Conservation (phyloP, 1,139 yeast genomes). For the Blastobotrys indianensis region DNA sequence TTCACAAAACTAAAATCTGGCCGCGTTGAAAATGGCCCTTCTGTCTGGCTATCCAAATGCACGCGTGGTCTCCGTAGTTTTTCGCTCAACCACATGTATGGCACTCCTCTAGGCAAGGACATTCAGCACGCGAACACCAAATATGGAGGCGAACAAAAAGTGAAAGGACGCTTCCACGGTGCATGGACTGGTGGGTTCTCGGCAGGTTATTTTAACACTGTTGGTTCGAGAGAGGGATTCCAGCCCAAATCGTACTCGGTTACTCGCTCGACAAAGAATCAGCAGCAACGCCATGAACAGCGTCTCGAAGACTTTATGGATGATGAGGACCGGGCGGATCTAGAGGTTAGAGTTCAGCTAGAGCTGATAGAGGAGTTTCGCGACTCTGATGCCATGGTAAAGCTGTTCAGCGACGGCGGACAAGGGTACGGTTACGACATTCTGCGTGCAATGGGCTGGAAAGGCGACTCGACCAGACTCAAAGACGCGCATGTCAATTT, state of each 20-base stretch:
- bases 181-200: constrained; percentile 35
- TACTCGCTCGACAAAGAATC: constrained; percentile 19
- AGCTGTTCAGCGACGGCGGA: constrained; percentile 2
- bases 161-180: constrained; percentile 29
- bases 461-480: constrained; percentile 15
- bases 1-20: no score
- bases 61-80: no score
- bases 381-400: constrained; percentile 3
- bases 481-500: constrained; percentile 8
- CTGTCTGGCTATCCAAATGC: no score
- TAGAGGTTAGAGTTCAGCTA: constrained; percentile 17
- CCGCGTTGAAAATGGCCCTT: no score
- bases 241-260: constrained; percentile 27
- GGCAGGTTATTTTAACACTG: constrained; percentile 34
- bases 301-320: constrained; percentile 31
- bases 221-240: constrained; percentile 35
- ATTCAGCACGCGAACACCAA: neutral
- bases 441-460: constrained; percentile 27
- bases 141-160: neutral
- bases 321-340: constrained; percentile 31
- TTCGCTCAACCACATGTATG: neutral
- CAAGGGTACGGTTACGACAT: constrained; percentile 19
- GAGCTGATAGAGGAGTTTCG: constrained; percentile 11
- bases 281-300: constrained; percentile 11
- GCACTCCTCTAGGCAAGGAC: constrained; percentile 5